A percentile compares a stretch with the other conserved stretches of the same genome.
Evolutionary conservation across 495 filamentous ascomycete species (phyloP).

Genomic region (Penicillium ochrochloron): DNA sequence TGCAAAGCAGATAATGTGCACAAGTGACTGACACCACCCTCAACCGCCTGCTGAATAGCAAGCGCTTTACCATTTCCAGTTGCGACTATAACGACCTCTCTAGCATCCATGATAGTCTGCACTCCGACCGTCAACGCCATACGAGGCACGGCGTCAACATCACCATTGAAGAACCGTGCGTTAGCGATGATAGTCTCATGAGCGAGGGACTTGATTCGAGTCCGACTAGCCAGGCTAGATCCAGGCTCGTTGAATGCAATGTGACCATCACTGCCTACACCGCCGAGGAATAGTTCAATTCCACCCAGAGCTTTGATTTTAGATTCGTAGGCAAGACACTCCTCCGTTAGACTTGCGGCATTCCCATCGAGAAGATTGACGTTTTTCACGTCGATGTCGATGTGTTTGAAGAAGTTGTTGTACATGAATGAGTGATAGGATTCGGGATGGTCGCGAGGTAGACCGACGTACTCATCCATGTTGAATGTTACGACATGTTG

Average conservation of each 20-base stretch:
- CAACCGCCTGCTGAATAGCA: constrained; percentile 7
- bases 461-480: constrained; percentile 8
- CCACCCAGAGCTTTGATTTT: constrained; percentile 8
- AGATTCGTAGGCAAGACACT: constrained; percentile 3
- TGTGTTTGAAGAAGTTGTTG: constrained; percentile 4
- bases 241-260: constrained; percentile 9
- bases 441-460: constrained; percentile 1
- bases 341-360: neutral
- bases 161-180: constrained; percentile 2
- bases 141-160: constrained; percentile 2
- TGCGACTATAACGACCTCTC: constrained; percentile 6
- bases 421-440: constrained; percentile 9
- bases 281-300: constrained; percentile 9
- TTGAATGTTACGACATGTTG: constrained; percentile 11
- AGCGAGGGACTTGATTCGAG: constrained; percentile 8
- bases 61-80: neutral
- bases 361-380: neutral
- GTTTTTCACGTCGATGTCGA: neutral
- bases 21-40: neutral
- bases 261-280: constrained; percentile 1
- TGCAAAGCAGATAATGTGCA: constrained; percentile 7
- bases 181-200: constrained; percentile 4
- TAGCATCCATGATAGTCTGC: constrained; percentile 8
- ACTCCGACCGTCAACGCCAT: constrained; percentile 5
- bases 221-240: constrained; percentile 6